These are phyloP conservation scores for Anacardium occidentale DNA, from an alignment of 345 rosid genomes.

Conservation along the genomic window DNA sequence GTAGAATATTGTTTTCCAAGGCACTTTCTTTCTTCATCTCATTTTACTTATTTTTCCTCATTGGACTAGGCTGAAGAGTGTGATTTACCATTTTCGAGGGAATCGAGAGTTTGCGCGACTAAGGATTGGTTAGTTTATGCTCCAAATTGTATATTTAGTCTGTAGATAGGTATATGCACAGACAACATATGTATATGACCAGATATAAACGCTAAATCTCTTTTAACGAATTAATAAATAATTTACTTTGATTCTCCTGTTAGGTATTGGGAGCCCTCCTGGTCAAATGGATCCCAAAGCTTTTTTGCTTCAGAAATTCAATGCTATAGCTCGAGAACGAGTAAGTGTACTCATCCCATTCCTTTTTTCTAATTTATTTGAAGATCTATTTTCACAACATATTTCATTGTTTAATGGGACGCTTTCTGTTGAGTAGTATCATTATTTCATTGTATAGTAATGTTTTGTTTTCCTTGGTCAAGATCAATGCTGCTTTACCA, in stretches of 20 bases:
- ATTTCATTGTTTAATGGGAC: background rate
- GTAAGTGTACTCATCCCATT: slow-evolving; percentile 33
- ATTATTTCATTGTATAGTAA: background rate
- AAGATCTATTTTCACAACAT: background rate
- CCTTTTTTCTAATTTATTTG: background rate
- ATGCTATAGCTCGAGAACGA: slow-evolving; percentile 50
- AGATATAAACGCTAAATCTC: too few relatives aligned
- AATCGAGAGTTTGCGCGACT: slow-evolving; percentile 85
- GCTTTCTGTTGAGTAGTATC: background rate
- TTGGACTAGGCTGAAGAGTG: slow-evolving; percentile 59
- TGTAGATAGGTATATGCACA: background rate
- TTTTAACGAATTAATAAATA: background rate
- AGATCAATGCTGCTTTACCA: slow-evolving; percentile 71
- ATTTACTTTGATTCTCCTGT: background rate
- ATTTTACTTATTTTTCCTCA: background rate
- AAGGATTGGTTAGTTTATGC: slow-evolving; percentile 63
- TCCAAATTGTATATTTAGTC: background rate
- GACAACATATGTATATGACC: too few relatives aligned
- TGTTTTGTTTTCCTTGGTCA: slow-evolving; percentile 11
- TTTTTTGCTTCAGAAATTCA: slow-evolving; percentile 83
- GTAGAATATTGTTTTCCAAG: background rate
- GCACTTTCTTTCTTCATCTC: background rate
- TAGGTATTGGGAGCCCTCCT: slow-evolving; percentile 84
- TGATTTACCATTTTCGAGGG: slow-evolving; percentile 68
- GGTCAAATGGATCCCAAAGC: slow-evolving; percentile 99